A percentile compares a stretch with the other conserved stretches of the same genome.
Evolutionary conservation across 192 early-diverging fungal species (phyloP).

Genomic region (Coemansia sp.): DNA sequence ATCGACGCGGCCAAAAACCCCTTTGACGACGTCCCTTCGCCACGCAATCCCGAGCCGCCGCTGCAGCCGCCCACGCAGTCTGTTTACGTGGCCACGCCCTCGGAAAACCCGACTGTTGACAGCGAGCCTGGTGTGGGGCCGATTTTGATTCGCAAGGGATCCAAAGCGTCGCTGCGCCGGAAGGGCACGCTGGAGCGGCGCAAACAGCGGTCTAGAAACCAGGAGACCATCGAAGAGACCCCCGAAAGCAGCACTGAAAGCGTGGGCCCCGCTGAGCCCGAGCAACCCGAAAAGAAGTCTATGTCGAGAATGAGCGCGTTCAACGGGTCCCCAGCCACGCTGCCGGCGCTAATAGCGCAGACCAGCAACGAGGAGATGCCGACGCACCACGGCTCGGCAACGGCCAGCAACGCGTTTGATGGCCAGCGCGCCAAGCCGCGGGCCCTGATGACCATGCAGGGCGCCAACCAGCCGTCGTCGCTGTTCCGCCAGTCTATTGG

Average conservation of each 20-base stretch:
- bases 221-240: background rate
- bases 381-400: constrained; percentile 35
- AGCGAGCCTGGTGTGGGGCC: constrained; percentile 12
- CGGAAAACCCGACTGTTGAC: background rate
- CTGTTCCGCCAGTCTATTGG: constrained; percentile 32
- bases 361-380: background rate
- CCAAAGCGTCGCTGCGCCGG: constrained; percentile 46
- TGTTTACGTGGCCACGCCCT: constrained; percentile 28
- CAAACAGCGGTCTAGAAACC: background rate
- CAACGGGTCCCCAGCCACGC: constrained; percentile 9
- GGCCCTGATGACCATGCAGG: background rate
- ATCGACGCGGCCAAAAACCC: constrained; percentile 5
- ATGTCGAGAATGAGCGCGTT: constrained; percentile 43
- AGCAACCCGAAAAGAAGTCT: background rate
- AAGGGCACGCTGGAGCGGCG: constrained; percentile 43
- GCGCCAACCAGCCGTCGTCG: constrained; percentile 15
- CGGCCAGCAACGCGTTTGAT: constrained; percentile 33
- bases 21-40: constrained; percentile 3
- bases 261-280: background rate
- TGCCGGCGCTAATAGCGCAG: background rate
- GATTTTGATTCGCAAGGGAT: constrained; percentile 43
- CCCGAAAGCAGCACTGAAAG: background rate
- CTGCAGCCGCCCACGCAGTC: background rate
- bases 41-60: background rate
- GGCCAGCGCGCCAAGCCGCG: too few relatives aligned